Evolutionary conservation across 352 stramenopile species (phyloP).

Genomic region (Phytophthora macrochlamydospora): DNA sequence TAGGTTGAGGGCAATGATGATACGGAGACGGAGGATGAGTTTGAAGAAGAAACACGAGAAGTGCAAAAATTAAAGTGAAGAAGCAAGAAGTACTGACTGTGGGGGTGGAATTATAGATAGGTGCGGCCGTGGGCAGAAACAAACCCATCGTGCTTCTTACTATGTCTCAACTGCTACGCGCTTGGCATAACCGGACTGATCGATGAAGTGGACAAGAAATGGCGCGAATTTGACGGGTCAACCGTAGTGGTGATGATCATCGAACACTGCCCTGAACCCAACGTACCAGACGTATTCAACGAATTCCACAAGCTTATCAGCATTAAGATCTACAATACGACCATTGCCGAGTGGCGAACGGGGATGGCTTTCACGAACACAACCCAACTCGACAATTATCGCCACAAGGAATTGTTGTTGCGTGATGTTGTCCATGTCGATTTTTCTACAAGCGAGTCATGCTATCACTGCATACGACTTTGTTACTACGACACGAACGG

Average conservation of each 20-base stretch:
- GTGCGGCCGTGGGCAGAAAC: background rate
- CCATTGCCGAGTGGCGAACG: background rate
- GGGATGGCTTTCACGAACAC: too few species aligned
- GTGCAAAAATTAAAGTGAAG: background rate
- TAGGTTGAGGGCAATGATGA: background rate
- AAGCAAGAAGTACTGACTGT: background rate
- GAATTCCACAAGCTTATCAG: background rate
- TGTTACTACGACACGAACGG: too few species aligned
- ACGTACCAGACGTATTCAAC: background rate
- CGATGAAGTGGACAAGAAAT: too few species aligned
- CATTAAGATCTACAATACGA: background rate
- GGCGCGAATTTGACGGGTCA: background rate
- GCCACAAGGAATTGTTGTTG: too few species aligned
- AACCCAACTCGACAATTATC: background rate
- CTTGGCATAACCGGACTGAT: background rate
- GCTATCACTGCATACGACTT: too few species aligned
- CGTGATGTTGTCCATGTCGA: too few species aligned
- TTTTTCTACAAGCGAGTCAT: too few species aligned
- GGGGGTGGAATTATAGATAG: too few species aligned
- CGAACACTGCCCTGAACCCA: background rate
- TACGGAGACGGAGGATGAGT: conserved; percentile 4
- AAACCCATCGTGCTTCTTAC: background rate
- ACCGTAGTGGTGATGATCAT: background rate
- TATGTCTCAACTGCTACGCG: background rate
- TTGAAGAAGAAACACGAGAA: background rate